Conservation (phyloP, 345 rosid genomes). For the Lepidium sativum region DNA sequence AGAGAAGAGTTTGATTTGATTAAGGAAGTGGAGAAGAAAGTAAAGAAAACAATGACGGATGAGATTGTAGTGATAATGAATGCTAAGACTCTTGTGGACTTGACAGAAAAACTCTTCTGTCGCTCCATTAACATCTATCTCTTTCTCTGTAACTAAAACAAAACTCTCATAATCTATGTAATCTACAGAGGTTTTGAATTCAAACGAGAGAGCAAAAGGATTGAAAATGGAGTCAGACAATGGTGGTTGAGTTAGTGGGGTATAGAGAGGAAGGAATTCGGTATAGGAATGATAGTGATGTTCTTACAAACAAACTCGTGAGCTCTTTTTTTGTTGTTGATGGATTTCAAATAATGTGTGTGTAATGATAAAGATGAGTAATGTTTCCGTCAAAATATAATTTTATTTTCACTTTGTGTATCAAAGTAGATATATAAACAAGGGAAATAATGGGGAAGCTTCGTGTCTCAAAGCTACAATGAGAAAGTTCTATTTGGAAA, state of each 20-base stretch:
- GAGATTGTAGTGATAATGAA: conserved; percentile 8
- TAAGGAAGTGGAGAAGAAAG: too few relatives aligned
- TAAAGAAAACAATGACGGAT: conserved; percentile 22
- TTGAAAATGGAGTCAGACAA: neutral
- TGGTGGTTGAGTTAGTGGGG: conserved; percentile 15
- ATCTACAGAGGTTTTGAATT: neutral
- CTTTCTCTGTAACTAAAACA: neutral
- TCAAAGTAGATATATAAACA: neutral
- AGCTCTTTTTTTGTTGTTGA: neutral
- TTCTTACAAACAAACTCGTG: conserved; percentile 17
- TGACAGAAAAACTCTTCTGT: conserved; percentile 66
- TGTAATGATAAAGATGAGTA: too few relatives aligned
- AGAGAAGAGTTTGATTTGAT: conserved; percentile 36
- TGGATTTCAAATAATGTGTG: too few relatives aligned
- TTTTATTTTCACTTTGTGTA: neutral
- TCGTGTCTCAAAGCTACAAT: conserved; percentile 19
- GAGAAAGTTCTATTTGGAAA: conserved; percentile 16
- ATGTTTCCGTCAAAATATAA: too few relatives aligned
- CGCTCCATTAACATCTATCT: conserved; percentile 47
- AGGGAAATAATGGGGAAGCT: neutral
- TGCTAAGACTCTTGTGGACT: conserved; percentile 48
- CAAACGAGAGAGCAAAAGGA: neutral
- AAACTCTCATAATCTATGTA: neutral
- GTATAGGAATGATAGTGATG: conserved; percentile 13
- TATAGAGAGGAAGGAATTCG: conserved; percentile 5